Evolutionary conservation across 2,329 filamentous ascomycete species (phyloP).

Genomic region (Lachnellula hyalina): DNA sequence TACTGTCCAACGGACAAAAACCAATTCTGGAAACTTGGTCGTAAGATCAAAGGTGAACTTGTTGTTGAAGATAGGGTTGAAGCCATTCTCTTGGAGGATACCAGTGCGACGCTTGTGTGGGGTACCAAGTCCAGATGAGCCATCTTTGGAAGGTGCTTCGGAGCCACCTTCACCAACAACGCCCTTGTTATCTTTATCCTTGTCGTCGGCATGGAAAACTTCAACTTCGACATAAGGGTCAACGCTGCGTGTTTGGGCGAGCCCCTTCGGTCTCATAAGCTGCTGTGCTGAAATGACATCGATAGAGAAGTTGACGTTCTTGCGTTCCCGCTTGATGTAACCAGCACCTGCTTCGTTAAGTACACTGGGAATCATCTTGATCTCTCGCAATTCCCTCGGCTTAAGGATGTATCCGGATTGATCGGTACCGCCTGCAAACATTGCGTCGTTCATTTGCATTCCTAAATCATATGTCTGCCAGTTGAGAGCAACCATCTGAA

Average conservation of each 20-base stretch:
- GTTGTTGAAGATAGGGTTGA: slow-evolving; percentile 84
- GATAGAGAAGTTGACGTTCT: slow-evolving; percentile 78
- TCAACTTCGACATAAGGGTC: slow-evolving; percentile 95
- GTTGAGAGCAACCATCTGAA: slow-evolving; percentile 96
- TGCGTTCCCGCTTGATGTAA: slow-evolving; percentile 66
- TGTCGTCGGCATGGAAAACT: slow-evolving; percentile 90
- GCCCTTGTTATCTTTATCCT: slow-evolving; percentile 78
- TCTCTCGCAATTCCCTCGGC: slow-evolving; percentile 75
- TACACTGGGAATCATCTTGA: slow-evolving; percentile 52
- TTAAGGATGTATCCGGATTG: slow-evolving; percentile 91
- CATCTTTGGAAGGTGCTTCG: slow-evolving; percentile 58
- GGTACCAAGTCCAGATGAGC: slow-evolving; percentile 61
- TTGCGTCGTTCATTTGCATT: slow-evolving; percentile 94
- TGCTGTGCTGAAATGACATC: slow-evolving; percentile 92
- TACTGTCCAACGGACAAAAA: slow-evolving; percentile 91
- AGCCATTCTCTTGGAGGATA: slow-evolving; percentile 82
- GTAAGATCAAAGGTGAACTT: slow-evolving; percentile 75
- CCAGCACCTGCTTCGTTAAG: slow-evolving; percentile 45
- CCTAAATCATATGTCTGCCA: slow-evolving; percentile 97
- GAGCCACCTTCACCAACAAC: slow-evolving; percentile 60
- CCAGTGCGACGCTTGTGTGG: slow-evolving; percentile 75
- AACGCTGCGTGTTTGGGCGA: slow-evolving; percentile 68
- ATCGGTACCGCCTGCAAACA: slow-evolving; percentile 89
- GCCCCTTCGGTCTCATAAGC: slow-evolving; percentile 73
- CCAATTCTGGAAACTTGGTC: slow-evolving; percentile 89